These are phyloP conservation scores for Lipomyces yamanashiensis DNA, from an alignment of 805 yeast genomes.

Conservation along the genomic window DNA sequence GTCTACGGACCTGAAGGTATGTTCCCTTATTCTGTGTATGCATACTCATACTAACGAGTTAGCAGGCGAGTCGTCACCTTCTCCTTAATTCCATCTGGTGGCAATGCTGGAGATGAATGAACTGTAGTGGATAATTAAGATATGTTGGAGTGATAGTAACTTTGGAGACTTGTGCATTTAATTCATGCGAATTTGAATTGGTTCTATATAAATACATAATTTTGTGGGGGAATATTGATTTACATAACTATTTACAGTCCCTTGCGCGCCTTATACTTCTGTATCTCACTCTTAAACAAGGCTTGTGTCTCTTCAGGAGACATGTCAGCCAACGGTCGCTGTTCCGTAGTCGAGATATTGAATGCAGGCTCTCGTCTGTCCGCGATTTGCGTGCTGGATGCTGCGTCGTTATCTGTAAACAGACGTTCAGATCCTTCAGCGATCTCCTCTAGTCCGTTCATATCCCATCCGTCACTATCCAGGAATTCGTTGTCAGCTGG, in stretches of 20 bases:
- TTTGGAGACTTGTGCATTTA: too few relatives aligned
- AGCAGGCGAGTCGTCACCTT: neutral
- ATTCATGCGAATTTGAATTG: too few relatives aligned
- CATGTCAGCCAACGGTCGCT: neutral
- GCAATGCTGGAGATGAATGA: too few relatives aligned
- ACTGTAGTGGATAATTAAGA: too few relatives aligned
- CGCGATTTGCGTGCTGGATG: neutral
- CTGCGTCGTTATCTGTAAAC: neutral
- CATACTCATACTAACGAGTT: neutral
- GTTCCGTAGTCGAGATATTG: neutral
- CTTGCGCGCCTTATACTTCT: neutral
- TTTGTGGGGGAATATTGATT: neutral
- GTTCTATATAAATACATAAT: neutral
- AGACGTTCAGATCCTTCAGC: neutral
- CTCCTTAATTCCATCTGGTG: too few relatives aligned
- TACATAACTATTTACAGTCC: neutral
- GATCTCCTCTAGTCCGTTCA: neutral
- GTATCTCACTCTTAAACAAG: neutral
- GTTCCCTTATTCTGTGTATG: neutral
- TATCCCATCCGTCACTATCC: constrained; percentile 2
- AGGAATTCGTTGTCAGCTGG: neutral
- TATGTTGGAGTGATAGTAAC: too few relatives aligned
- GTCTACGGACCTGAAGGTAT: constrained; percentile 6
- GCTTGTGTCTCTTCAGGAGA: neutral
- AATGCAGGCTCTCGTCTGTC: neutral